Evolutionary conservation across 495 filamentous ascomycete genomes (phyloP).

Genomic region (Friedmanniomyces simplex): DNA sequence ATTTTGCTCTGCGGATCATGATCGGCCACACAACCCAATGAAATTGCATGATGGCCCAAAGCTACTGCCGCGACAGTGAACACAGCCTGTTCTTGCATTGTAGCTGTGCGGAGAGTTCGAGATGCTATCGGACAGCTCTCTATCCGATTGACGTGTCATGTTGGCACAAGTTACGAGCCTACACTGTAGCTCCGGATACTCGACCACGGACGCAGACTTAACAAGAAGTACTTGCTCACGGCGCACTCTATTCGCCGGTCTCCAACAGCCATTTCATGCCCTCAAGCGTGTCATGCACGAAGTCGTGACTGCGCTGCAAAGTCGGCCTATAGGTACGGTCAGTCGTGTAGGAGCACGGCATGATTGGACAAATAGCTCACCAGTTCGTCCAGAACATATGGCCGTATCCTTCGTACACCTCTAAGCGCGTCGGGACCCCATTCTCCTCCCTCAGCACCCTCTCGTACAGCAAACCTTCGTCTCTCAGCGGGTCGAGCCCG

Average conservation of each 20-base stretch:
- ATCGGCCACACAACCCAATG: no score
- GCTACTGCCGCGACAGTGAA: no score
- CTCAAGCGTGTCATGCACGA: constrained; percentile 18
- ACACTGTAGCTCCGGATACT: no score
- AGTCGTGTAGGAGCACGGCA: neutral
- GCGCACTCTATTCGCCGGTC: neutral
- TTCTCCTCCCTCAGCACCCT: constrained; percentile 20
- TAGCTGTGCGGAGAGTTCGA: no score
- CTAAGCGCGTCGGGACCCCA: constrained; percentile 4
- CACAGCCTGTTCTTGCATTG: no score
- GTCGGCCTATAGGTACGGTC: constrained; percentile 5
- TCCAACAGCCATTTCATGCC: constrained; percentile 18
- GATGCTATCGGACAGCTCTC: no score
- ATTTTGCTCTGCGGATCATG: no score
- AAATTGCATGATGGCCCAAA: no score
- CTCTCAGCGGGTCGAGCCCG: constrained; percentile 32
- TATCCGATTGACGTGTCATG: no score
- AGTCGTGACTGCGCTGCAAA: constrained; percentile 3
- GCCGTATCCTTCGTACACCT: constrained; percentile 29
- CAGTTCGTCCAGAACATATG: constrained; percentile 31
- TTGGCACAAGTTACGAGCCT: no score
- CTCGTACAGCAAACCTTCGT: constrained; percentile 34
- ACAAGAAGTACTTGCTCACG: no score
- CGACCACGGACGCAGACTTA: no score
- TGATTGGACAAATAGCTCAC: neutral